A percentile compares a stretch with the other conserved stretches of the same genome.
These are phyloP conservation scores for Diaporthe sp. DNA, from an alignment of 2,329 filamentous ascomycete species.

Conservation along the genomic window DNA sequence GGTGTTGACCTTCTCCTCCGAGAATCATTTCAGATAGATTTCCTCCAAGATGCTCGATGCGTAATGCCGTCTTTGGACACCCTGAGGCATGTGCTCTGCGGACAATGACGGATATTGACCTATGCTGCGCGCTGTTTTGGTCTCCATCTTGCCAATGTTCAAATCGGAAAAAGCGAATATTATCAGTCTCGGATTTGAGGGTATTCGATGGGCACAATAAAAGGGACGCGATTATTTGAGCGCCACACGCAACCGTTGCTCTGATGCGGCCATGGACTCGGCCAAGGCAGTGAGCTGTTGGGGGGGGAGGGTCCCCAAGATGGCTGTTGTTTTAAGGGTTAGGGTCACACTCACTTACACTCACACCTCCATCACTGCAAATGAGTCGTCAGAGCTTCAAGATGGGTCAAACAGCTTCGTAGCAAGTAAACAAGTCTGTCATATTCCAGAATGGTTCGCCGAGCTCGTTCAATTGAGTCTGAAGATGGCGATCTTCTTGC, in stretches of 20 bases:
- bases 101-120: neutral
- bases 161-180: fast-evolving
- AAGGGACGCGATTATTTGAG: neutral
- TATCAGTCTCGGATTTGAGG: neutral
- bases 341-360: neutral
- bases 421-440: neutral
- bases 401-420: neutral
- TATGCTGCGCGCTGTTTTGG: neutral
- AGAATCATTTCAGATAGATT: neutral
- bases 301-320: no score
- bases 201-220: no score
- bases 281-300: neutral
- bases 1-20: no score
- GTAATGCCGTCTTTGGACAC: neutral
- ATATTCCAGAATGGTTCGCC: neutral
- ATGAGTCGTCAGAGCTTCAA: neutral
- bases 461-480: neutral
- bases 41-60: neutral
- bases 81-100: neutral
- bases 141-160: neutral
- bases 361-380: no score
- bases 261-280: neutral
- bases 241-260: neutral
- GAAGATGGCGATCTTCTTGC: neutral
- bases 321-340: neutral